A percentile compares a stretch with the other conserved stretches of the same genome.
Conservation (phyloP, 78 protist species). For the Speleostelium caveatum region DNA sequence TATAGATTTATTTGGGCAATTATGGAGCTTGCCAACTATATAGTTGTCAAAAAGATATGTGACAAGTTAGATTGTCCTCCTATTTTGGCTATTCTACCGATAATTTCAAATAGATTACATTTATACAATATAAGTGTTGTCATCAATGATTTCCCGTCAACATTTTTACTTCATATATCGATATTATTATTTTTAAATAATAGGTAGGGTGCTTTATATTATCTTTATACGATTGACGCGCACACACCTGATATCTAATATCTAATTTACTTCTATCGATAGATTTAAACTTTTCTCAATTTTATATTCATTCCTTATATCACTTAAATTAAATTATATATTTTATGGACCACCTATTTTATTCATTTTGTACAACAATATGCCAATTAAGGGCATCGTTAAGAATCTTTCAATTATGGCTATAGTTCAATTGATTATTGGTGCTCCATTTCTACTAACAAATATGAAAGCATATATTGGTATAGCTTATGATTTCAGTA, state of each 20-base stretch:
- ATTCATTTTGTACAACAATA: not conserved
- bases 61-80: conserved; percentile 11
- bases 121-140: conserved; percentile 80
- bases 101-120: conserved; percentile 74
- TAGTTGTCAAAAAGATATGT: conserved; percentile 22
- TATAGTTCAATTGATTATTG: conserved; percentile 37
- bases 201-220: not conserved
- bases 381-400: not conserved
- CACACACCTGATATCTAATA: not conserved
- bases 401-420: conserved; percentile 34
- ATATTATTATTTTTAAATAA: conserved; percentile 27
- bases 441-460: conserved; percentile 63
- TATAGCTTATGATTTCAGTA: conserved; percentile 69
- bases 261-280: not conserved
- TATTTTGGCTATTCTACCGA: conserved; percentile 54
- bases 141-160: conserved; percentile 77
- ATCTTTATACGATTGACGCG: not conserved
- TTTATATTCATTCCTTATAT: conserved; percentile 66
- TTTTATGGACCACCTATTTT: conserved; percentile 78
- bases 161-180: conserved; percentile 41
- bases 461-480: conserved; percentile 47
- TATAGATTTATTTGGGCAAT: conserved; percentile 74
- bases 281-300: conserved; percentile 44
- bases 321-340: conserved; percentile 59
- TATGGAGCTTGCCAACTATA: conserved; percentile 31